Evolutionary conservation across 2,329 filamentous ascomycete species (phyloP).

Genomic region (Paracoccidioides brasiliensis): DNA sequence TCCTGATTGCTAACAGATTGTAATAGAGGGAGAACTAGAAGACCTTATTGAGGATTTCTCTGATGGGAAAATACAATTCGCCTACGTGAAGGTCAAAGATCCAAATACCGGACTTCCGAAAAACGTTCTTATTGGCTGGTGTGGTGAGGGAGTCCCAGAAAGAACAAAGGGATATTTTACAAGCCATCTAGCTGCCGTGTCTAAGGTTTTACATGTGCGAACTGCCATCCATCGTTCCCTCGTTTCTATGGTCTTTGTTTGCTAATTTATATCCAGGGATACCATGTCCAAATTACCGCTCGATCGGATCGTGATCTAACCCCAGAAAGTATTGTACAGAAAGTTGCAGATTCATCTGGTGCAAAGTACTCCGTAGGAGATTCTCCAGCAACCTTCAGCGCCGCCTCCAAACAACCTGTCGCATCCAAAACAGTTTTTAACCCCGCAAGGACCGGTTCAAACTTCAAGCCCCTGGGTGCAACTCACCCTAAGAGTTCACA

Average conservation of each 20-base stretch:
- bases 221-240: neutral
- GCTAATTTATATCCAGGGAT: constrained; percentile 44
- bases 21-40: constrained; percentile 70
- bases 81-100: constrained; percentile 92
- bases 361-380: constrained; percentile 75
- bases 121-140: constrained; percentile 89
- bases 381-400: constrained; percentile 39
- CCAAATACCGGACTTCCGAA: constrained; percentile 83
- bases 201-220: constrained; percentile 71
- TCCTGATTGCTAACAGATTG: constrained; percentile 14
- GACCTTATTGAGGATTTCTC: constrained; percentile 93
- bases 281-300: constrained; percentile 94
- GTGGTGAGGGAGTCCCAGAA: constrained; percentile 95
- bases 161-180: constrained; percentile 97
- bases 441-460: constrained; percentile 50
- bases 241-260: neutral
- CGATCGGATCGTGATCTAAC: constrained; percentile 81
- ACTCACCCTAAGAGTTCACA: constrained; percentile 39
- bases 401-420: constrained; percentile 47
- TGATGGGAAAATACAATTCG: constrained; percentile 92
- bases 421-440: constrained; percentile 88
- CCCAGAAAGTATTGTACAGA: constrained; percentile 77
- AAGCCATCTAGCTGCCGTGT: constrained; percentile 77
- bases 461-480: constrained; percentile 56
- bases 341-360: constrained; percentile 87